Evolutionary conservation across 257 asterid genomes (phyloP).

Genomic region (Gardenia jasminoides): DNA sequence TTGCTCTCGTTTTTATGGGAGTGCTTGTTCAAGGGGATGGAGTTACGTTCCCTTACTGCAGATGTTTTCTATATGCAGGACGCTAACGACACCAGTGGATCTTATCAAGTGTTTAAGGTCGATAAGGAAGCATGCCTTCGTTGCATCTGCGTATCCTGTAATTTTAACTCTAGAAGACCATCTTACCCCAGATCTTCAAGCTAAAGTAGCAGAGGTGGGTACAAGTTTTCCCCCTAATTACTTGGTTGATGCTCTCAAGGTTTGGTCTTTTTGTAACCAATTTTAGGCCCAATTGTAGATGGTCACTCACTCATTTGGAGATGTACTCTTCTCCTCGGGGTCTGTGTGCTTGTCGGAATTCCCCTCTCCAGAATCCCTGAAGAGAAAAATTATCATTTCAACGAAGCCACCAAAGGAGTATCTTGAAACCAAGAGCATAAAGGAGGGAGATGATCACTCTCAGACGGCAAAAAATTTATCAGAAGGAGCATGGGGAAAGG

Average conservation of each 20-base stretch:
- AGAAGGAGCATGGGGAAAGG: constrained; percentile 81
- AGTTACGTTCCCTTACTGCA: background rate
- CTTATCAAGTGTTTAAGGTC: constrained; percentile 66
- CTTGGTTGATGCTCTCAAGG: background rate
- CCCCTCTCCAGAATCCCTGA: constrained; percentile 79
- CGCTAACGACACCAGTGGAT: constrained; percentile 74
- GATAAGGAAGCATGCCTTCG: constrained; percentile 65
- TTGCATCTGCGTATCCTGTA: constrained; percentile 72
- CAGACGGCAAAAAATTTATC: too few relatives aligned
- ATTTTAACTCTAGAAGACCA: constrained; percentile 84
- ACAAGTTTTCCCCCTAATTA: background rate
- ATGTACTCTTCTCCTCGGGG: constrained; percentile 64
- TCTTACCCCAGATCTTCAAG: constrained; percentile 71
- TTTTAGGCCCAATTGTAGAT: constrained; percentile 36
- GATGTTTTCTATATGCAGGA: constrained; percentile 40
- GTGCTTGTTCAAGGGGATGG: background rate
- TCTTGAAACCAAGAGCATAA: constrained; percentile 53
- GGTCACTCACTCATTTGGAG: constrained; percentile 64
- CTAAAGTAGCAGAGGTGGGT: constrained; percentile 78
- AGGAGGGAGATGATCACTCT: constrained; percentile 39
- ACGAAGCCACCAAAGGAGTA: constrained; percentile 91
- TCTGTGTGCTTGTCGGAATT: constrained; percentile 56
- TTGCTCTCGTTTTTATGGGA: background rate
- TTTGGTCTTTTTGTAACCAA: background rate
- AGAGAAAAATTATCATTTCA: constrained; percentile 65